These are phyloP conservation scores for Metschnikowia peoriensis DNA, from an alignment of 805 yeast genomes.

Conservation along the genomic window DNA sequence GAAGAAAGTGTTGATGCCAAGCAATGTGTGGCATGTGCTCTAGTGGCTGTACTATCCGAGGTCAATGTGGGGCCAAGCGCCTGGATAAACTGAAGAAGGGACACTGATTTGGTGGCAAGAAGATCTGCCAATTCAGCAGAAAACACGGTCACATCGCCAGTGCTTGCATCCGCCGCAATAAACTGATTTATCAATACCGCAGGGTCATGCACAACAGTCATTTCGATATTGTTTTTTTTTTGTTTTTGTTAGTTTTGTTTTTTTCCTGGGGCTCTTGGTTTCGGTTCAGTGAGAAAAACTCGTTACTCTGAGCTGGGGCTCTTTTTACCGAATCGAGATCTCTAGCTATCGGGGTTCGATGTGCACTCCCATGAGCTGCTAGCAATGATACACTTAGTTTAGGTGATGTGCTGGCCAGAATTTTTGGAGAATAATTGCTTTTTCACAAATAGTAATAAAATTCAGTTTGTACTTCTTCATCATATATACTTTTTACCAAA, in stretches of 20 bases:
- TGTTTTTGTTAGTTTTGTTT: not conserved
- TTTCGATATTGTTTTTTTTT: not conserved
- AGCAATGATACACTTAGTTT: not conserved
- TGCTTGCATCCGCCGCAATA: slow-evolving; percentile 30
- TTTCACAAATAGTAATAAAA: not conserved
- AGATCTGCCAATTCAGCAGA: slow-evolving; percentile 24
- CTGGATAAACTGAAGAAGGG: slow-evolving; percentile 54
- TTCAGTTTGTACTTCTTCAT: not conserved
- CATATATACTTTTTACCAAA: too few relatives aligned
- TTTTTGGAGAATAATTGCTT: not conserved
- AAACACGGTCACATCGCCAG: slow-evolving; percentile 22
- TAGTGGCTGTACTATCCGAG: slow-evolving; percentile 51
- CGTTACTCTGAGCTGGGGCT: not conserved
- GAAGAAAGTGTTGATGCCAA: slow-evolving; percentile 34
- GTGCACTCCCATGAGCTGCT: not conserved
- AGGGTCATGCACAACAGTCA: slow-evolving; percentile 18
- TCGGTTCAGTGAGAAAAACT: not conserved
- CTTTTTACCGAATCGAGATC: not conserved
- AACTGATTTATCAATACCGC: slow-evolving; percentile 37
- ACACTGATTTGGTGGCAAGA: slow-evolving; percentile 22
- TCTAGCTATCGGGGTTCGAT: slow-evolving; percentile 1
- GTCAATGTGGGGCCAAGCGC: slow-evolving; percentile 61
- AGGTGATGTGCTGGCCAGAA: not conserved
- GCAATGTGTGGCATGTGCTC: slow-evolving; percentile 48
- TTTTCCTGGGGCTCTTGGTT: not conserved